Base-by-base conservation (phyloP, 225 moss, liverwort and hornwort species). In the Lunularia cruciata region DNA sequence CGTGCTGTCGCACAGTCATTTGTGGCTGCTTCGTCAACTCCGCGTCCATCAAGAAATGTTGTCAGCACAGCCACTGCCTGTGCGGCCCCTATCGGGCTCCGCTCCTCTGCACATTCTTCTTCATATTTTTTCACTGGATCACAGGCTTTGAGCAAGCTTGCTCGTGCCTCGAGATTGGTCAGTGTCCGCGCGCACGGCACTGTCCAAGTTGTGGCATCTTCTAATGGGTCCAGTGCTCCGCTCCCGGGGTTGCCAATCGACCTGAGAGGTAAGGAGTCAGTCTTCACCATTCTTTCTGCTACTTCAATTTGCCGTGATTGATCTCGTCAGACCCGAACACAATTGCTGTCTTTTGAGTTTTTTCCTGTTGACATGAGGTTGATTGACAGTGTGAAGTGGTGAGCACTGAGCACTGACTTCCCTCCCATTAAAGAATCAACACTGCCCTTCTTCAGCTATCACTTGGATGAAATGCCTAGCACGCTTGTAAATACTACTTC, bases 191-290 rank as follows among this genome's bases (percentile, higher is more conserved):
- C 57, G 4, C 65, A 52, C 6, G 57, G 76, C 8, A 58, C 58
- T 60, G 60, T 69, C 30, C 76, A 74, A 51, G 74, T 66, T 14
- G 68, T 77, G 19, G 80, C 84, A 8, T 84, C 84, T 14, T 3
- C 77, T 40, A 84, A 84, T 48, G 84, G 84, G 20, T 65, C 74
- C 19, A 36, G 54, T 26, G 77, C 68, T 25, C 73, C 62, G 10
- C 42, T 65, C 8, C 11, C 57, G 34, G 84, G 84, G 26, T 65
- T 84, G 74, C 68, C 84, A 6, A 84, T 84, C 60, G 84, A 84
- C 52, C 61, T 84, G 52, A 73, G 84, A 80, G 84, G 84, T 77
- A 31, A 25, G 4, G 25, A 3, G 47, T 13, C 25, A 22, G 28
- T 40, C 27, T 28, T 23, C 28, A 5, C 6, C 46, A 16, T 8